A percentile compares a stretch with the other conserved stretches of the same genome.
These are phyloP conservation scores for Neofusicoccum cordaticola DNA, from an alignment of 2,329 filamentous ascomycete species.

Conservation along the genomic window DNA sequence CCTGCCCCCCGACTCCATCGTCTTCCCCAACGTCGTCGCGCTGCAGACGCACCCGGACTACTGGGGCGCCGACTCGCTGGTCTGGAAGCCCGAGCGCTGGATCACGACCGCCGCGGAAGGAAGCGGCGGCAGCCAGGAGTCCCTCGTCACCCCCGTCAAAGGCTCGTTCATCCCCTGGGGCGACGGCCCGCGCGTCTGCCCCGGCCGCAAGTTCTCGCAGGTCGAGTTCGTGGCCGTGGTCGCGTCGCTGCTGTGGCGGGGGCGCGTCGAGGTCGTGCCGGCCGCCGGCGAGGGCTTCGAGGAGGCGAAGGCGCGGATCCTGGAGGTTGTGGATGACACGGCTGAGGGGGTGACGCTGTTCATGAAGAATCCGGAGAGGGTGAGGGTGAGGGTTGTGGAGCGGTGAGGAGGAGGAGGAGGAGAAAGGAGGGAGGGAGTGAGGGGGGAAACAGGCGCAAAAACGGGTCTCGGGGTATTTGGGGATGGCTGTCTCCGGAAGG, in stretches of 20 bases:
- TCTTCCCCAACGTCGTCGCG: background rate
- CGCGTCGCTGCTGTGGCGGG: slow-evolving; percentile 22
- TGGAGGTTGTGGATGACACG: slow-evolving; percentile 17
- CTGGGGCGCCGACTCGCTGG: slow-evolving; percentile 6
- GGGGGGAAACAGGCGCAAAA: too few species aligned
- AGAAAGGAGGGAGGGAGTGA: too few species aligned
- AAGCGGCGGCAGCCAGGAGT: background rate
- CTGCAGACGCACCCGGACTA: slow-evolving; percentile 6
- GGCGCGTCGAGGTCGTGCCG: slow-evolving; percentile 20
- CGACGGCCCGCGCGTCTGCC: slow-evolving; percentile 30
- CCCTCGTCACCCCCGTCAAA: background rate
- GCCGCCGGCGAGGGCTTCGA: slow-evolving; percentile 18
- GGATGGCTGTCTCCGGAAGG: too few species aligned
- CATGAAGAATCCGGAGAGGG: slow-evolving; percentile 1
- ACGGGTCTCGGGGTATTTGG: too few species aligned
- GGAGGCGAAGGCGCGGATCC: slow-evolving; percentile 18
- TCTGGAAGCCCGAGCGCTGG: background rate
- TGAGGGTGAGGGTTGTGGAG: background rate
- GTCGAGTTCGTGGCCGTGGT: slow-evolving; percentile 37
- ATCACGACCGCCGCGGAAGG: background rate
- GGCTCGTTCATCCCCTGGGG: slow-evolving; percentile 29
- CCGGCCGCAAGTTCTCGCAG: slow-evolving; percentile 37
- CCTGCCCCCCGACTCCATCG: background rate
- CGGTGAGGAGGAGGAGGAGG: background rate
- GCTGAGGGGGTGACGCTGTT: background rate